Evolutionary conservation across 257 asterid genomes (phyloP).

Genomic region (Thymus quinquecostatus): DNA sequence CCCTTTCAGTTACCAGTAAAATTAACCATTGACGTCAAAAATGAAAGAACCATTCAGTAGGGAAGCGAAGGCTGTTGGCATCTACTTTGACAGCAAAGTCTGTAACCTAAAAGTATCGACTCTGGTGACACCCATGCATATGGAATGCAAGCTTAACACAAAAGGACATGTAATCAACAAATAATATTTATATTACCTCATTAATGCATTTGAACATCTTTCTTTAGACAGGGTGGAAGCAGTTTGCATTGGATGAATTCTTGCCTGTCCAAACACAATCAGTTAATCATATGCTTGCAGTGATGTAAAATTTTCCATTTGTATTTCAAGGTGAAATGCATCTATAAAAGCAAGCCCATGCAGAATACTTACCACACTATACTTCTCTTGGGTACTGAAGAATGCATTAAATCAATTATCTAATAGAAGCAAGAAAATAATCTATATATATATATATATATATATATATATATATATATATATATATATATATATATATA

Average conservation of each 20-base stretch:
- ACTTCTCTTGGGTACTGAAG: no score
- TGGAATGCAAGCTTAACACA: slow-evolving; percentile 31
- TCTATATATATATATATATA: no score
- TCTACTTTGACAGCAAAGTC: slow-evolving; percentile 80
- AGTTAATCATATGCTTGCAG: slow-evolving; percentile 11
- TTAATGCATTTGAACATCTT: slow-evolving; percentile 69
- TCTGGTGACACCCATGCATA: slow-evolving; percentile 52
- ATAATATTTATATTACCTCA: slow-evolving; percentile 53
- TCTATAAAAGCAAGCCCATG: slow-evolving; percentile 19
- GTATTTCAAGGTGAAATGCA: not conserved
- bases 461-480: no score
- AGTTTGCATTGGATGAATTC: slow-evolving; percentile 82
- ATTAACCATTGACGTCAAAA: slow-evolving; percentile 50
- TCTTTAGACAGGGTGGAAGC: slow-evolving; percentile 82
- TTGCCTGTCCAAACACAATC: slow-evolving; percentile 58
- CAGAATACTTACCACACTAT: no score
- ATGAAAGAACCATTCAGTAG: slow-evolving; percentile 94
- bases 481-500: no score
- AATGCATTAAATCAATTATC: no score
- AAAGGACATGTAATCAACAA: slow-evolving; percentile 22
- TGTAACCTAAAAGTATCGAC: slow-evolving; percentile 72
- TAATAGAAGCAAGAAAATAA: no score
- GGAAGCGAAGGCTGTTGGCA: slow-evolving; percentile 84
- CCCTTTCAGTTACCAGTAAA: slow-evolving; percentile 83
- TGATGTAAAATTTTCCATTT: not conserved